Evolutionary conservation across 768 basidiomycete genomes (phyloP), one percentile per base, ranked within the genome.

Genomic region (Amanita polypyramis): DNA sequence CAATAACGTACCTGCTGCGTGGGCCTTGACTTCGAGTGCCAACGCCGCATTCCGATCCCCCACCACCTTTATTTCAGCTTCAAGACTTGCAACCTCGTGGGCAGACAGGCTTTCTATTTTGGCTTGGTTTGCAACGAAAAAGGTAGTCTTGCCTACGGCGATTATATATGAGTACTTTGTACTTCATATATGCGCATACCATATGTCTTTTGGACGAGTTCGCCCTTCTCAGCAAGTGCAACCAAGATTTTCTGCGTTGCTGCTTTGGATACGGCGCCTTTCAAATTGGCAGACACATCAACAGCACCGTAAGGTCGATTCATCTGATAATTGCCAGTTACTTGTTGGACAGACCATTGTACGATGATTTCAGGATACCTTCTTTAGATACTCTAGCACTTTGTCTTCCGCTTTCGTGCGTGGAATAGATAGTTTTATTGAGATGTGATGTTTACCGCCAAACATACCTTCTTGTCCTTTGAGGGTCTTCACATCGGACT

Each of bases 271-370:
- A 95, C 82, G 8, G 83, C 82, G 43, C 88, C 88, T 63, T 94
- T 94, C 25, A 96, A 67, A 64, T 96, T 96, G 8, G 91, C 88
- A 12, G 86, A 76, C 4, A 95, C 82, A 60, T 96, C 92, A 30
- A 93, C 91, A 51, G 89, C 90, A 6, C 91, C 91, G 58, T 83
- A 94, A 5, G 91, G 91, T n/a, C 91, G 76, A 63, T 95, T 95
- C 79, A 91, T 88, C 88, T 92, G 57, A 32, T 38, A 50, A 45
- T 47, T 43, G 42, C 52, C 30, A 40, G 14, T 45, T 25, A n/a
- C 11, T 23, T 19, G 20, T 4, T 5, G 19, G 37, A 20, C 20
- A 20, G 34, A 17, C 17, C 17, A 33, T 32, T 40, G 25, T 11
- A 45, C 12, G 17, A 12, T 19, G n/a, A 14, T 14, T 25, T 15